phyloP scores from a whole-genome alignment of 495 filamentous ascomycete genomes.

The Aspergillus sclerotiicarbonarius region DNA sequence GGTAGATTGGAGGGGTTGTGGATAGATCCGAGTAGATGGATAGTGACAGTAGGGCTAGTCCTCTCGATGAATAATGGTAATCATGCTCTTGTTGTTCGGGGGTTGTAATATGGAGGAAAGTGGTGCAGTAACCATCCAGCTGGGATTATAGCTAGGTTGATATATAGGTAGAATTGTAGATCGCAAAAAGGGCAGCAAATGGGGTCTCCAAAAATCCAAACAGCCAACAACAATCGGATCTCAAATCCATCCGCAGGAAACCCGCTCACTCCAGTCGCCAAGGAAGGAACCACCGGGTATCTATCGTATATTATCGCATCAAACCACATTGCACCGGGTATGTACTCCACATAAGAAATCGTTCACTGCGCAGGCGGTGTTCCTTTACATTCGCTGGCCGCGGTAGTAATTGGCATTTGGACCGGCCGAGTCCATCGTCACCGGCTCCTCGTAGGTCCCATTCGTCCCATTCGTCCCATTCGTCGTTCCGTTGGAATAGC shows the following conservation, averaged over 20 bases:
- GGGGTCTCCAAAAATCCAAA: no score
- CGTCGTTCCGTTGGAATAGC: slow-evolving; percentile 11
- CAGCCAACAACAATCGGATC: not conserved
- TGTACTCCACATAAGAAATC: not conserved
- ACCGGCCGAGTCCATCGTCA: slow-evolving; percentile 40
- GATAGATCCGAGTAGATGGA: no score
- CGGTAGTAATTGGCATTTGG: slow-evolving; percentile 33
- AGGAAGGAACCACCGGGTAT: not conserved
- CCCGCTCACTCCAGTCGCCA: not conserved
- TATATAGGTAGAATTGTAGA: no score
- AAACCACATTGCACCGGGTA: slow-evolving; percentile 1
- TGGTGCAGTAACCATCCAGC: no score
- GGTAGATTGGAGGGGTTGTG: not conserved
- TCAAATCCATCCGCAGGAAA: not conserved
- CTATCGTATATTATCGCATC: slow-evolving; percentile 4
- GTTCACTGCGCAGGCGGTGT: not conserved
- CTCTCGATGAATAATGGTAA: no score
- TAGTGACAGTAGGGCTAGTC: no score
- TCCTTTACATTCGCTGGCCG: slow-evolving; percentile 24
- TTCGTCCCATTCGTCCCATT: not conserved
- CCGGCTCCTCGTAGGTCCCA: slow-evolving; percentile 35
- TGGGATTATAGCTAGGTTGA: no score
- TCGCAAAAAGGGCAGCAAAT: no score
- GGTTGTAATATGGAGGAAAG: no score
- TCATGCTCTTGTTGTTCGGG: no score